Evolutionary conservation across 2,329 filamentous ascomycete genomes (phyloP), one percentile per base, ranked within the genome.

Genomic region (Eutypa lata): DNA sequence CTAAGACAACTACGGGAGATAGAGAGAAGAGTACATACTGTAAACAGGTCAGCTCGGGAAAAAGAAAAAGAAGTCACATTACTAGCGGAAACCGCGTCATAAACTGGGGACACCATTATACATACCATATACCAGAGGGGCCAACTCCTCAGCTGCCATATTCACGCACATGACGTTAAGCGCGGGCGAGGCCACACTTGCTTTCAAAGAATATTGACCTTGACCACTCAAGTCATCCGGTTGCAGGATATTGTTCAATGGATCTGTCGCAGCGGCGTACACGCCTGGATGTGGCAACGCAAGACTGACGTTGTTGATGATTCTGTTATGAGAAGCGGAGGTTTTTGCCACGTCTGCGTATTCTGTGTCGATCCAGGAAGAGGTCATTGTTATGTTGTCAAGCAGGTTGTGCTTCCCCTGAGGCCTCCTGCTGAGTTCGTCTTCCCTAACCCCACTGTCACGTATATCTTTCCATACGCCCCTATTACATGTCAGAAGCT

Each of bases 151-250:
- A 19, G 66, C 53, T 0, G 76, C 76, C 74, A 91, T 76, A 42
- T 88, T 88, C 1, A 80, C 86, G 60, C 90, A 94, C 31, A 91
- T 68, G 0, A 90, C 86, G 57, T 92, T 90, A 44, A 92, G 70
- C 0, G 81, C 76, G 0, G 89, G 89, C 0, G 85, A 88, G 0
- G 87, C 82, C 0, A 91, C 86, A 0, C 87, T 84, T 0, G 89
- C 90, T 14, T 75, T 72, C 3, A 93, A 73, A 3, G 74, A 75
- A 66, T 91, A 92, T 47, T 86, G 81, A 11, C 88, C 89, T 8
- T 89, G 76, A 0, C 87, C 88, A 1, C 73, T 77, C 11, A 85
- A 72, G 19, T 85, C 81, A 7, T 77, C 74, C 0, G 90, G 89
- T 60, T 93, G 89, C 8, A 89, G 69, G 28, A 94, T 89, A 0